These are phyloP conservation scores for Chloranthus sessilifolius DNA, from an alignment of 164 flowering plant genomes.

Conservation along the genomic window DNA sequence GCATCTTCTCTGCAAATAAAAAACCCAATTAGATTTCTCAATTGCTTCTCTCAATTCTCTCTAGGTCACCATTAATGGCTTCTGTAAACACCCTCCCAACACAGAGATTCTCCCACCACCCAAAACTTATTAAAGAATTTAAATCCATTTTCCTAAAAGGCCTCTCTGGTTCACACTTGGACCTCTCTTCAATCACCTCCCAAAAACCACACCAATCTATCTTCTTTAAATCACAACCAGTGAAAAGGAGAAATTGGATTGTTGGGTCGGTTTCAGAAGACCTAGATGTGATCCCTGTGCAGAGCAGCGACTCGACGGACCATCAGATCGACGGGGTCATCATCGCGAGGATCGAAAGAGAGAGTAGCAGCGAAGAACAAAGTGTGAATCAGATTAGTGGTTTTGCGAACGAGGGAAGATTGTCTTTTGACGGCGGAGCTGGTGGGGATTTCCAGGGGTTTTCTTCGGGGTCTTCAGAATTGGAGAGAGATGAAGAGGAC, in stretches of 20 bases:
- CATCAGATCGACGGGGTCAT: slow-evolving; percentile 51
- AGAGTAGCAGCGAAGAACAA: slow-evolving; percentile 19
- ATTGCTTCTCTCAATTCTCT: too few relatives aligned
- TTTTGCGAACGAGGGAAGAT: slow-evolving; percentile 48
- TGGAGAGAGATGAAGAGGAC: slow-evolving; percentile 22
- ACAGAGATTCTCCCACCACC: slow-evolving; percentile 27
- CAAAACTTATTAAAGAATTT: slow-evolving; percentile 13
- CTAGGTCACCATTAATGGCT: too few relatives aligned
- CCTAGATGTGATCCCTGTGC: slow-evolving; percentile 62
- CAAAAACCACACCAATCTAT: neutral
- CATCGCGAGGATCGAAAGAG: slow-evolving; percentile 30
- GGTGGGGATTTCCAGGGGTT: slow-evolving; percentile 35
- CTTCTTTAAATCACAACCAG: slow-evolving; percentile 21
- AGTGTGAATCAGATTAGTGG: slow-evolving; percentile 35
- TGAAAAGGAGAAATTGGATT: slow-evolving; percentile 18
- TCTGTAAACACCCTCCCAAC: slow-evolving; percentile 33
- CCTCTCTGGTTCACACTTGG: slow-evolving; percentile 16
- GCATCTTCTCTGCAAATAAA: too few relatives aligned
- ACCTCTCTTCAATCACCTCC: slow-evolving; percentile 9
- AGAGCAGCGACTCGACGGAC: slow-evolving; percentile 47
- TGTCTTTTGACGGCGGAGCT: slow-evolving; percentile 46
- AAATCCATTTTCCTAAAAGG: slow-evolving; percentile 20
- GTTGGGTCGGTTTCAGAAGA: slow-evolving; percentile 37
- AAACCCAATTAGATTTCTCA: neutral
- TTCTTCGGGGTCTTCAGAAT: slow-evolving; percentile 26